Evolutionary conservation across 1,139 yeast genomes (phyloP), one percentile per base, ranked within the genome.

Genomic region (Protomyces inundatus): DNA sequence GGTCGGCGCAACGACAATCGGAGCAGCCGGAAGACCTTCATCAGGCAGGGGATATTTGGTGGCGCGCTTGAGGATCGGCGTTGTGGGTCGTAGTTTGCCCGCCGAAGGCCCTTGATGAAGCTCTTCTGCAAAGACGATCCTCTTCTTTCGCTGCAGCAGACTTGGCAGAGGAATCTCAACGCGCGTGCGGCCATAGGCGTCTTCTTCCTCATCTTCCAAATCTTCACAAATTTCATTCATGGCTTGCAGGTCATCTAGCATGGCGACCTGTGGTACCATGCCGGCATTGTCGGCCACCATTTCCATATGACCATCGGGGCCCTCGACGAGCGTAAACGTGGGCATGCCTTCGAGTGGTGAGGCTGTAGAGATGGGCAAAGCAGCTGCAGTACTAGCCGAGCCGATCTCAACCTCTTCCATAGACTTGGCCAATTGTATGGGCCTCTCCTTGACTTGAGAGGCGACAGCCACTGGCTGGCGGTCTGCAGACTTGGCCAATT

Each of bases 51-150:
- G 62, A 52, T 58, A 58, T 7, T 55, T 37, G 10, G 62, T 36
- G 14, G 37, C 12, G 30, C 54, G 40, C 35, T 52, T 58, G n/a
- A 58, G 45, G 4, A 58, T 55, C 10, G 62, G 55, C 12, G 42
- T 52, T 3, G 35, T 58, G 9, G 35, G 53, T 30, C 48, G n/a
- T 4, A 42, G 32, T 6, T 46, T 52, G 23, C 56, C 55, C 6
- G 51, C 56, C 33, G 62, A 46, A 6, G 62, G 62, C 12, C 62
- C 62, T 52, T 58, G 62, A 12, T 51, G 56, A 14, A 58, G 37
- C 14, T 54, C 45, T 34, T 60, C 58, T 2, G 64, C 64, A 32
- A 60, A 60, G 10, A 54, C 58, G n/a, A 60, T 45, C 50, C 45
- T 60, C 40, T 60, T 60, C 56, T 60, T 60, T n/a, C 57, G 55